Conservation (phyloP, 495 filamentous ascomycete genomes). For the Daldinia grandis region DNA sequence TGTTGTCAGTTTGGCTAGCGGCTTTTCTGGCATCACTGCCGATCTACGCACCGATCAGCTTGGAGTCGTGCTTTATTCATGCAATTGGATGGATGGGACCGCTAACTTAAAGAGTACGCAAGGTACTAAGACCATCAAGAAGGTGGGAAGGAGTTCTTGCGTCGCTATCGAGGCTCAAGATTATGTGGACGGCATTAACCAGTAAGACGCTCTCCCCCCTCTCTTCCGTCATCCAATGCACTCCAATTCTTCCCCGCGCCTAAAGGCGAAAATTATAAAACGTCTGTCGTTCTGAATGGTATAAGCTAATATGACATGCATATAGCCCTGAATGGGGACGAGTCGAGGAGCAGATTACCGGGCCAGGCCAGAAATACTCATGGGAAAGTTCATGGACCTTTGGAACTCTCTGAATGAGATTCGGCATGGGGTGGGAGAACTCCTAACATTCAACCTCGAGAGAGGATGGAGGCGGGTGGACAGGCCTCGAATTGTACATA, state of each 20-base stretch:
- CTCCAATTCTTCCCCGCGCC: neutral
- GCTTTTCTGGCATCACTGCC: slow-evolving; percentile 71
- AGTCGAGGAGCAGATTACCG: slow-evolving; percentile 63
- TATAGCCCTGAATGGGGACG: slow-evolving; percentile 75
- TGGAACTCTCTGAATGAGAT: slow-evolving; percentile 44
- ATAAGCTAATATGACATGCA: slow-evolving; percentile 32
- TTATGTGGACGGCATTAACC: slow-evolving; percentile 81
- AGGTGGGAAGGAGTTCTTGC: slow-evolving; percentile 65
- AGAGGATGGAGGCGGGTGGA: slow-evolving; percentile 1
- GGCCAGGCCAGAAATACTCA: slow-evolving; percentile 59
- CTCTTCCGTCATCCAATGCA: neutral
- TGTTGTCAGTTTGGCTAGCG: slow-evolving; percentile 65
- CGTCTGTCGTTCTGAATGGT: neutral
- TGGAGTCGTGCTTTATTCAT: slow-evolving; percentile 76
- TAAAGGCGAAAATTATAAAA: neutral
- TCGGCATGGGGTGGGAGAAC: neutral
- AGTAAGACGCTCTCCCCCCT: slow-evolving; percentile 55
- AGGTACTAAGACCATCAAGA: slow-evolving; percentile 58
- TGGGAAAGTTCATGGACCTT: slow-evolving; percentile 62
- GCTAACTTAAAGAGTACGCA: slow-evolving; percentile 67
- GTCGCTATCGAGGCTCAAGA: slow-evolving; percentile 70
- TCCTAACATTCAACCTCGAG: neutral
- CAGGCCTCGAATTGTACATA: slow-evolving; percentile 26
- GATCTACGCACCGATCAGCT: slow-evolving; percentile 75
- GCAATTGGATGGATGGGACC: slow-evolving; percentile 74